A percentile compares a stretch with the other conserved stretches of the same genome.
phyloP scores from a whole-genome alignment of 352 stramenopile species.

The Globisporangium paddicum region DNA sequence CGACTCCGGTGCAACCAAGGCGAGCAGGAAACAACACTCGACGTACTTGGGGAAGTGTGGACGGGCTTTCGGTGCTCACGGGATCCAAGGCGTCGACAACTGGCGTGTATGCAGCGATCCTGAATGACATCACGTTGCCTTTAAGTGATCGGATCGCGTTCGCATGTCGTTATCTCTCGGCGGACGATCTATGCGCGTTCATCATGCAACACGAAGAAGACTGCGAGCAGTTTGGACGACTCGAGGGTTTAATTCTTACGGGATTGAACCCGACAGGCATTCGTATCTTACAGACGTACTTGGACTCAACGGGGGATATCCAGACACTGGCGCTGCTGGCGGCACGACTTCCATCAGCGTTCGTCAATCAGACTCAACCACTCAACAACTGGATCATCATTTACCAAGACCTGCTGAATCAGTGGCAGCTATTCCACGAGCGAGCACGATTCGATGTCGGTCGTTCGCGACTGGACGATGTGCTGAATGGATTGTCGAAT shows the following conservation, averaged over 20 bases:
- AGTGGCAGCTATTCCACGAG: constrained; percentile 92
- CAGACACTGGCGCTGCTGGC: constrained; percentile 89
- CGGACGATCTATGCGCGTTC: constrained; percentile 80
- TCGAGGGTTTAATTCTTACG: constrained; percentile 91
- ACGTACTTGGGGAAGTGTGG: constrained; percentile 59
- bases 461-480: constrained; percentile 83
- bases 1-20: constrained; percentile 22
- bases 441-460: constrained; percentile 92
- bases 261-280: constrained; percentile 82
- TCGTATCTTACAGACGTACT: constrained; percentile 87
- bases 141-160: constrained; percentile 90
- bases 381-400: constrained; percentile 88
- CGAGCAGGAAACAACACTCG: constrained; percentile 27
- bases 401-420: constrained; percentile 92
- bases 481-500: constrained; percentile 72
- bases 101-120: constrained; percentile 65
- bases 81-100: constrained; percentile 14
- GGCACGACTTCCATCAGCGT: constrained; percentile 49
- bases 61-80: constrained; percentile 38
- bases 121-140: constrained; percentile 82
- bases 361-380: constrained; percentile 51
- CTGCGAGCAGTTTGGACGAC: constrained; percentile 74
- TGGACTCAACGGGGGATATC: constrained; percentile 88
- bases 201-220: constrained; percentile 73
- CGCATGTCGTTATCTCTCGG: constrained; percentile 87